Percentiles rank a stretch among this genome's conserved stretches.
These are phyloP conservation scores for Patellifolia procumbens DNA, from an alignment of 179 eudicot genomes.

Conservation along the genomic window DNA sequence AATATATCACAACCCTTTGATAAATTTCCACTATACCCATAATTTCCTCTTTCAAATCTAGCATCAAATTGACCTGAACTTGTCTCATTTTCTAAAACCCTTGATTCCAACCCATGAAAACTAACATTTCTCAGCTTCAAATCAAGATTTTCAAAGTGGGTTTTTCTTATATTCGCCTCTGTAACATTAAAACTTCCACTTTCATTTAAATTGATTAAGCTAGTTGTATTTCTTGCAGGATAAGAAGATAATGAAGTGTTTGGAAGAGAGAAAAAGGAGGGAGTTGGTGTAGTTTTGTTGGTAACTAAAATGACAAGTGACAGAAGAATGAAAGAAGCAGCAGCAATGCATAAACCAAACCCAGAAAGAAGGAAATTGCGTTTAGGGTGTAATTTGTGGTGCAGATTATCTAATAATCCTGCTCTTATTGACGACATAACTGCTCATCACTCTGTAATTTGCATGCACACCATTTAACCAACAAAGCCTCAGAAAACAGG, in stretches of 20 bases:
- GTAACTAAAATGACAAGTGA: constrained; percentile 36
- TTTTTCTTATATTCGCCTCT: background rate
- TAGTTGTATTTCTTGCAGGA: constrained; percentile 25
- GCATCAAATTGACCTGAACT: too few species aligned
- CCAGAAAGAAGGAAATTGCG: constrained; percentile 49
- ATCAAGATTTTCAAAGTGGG: constrained; percentile 31
- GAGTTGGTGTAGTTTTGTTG: constrained; percentile 27
- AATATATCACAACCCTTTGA: constrained; percentile 56
- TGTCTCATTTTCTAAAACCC: too few species aligned
- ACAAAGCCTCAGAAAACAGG: constrained; percentile 3
- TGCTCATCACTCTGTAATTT: constrained; percentile 8
- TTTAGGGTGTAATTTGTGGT: constrained; percentile 31
- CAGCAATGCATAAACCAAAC: constrained; percentile 44
- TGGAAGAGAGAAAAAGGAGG: constrained; percentile 25
- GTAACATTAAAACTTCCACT: too few species aligned
- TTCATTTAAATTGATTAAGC: constrained; percentile 15
- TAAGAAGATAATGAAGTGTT: constrained; percentile 20
- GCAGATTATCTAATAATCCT: constrained; percentile 44
- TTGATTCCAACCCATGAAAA: constrained; percentile 27
- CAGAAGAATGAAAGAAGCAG: constrained; percentile 42
- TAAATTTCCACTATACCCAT: constrained; percentile 16
- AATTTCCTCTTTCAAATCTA: constrained; percentile 6
- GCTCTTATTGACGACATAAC: constrained; percentile 46
- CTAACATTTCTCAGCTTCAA: constrained; percentile 43
- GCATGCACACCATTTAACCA: constrained; percentile 33